Evolutionary conservation across 768 basidiomycete species (phyloP).

Genomic region (Cantharellus cinnabarinus): DNA sequence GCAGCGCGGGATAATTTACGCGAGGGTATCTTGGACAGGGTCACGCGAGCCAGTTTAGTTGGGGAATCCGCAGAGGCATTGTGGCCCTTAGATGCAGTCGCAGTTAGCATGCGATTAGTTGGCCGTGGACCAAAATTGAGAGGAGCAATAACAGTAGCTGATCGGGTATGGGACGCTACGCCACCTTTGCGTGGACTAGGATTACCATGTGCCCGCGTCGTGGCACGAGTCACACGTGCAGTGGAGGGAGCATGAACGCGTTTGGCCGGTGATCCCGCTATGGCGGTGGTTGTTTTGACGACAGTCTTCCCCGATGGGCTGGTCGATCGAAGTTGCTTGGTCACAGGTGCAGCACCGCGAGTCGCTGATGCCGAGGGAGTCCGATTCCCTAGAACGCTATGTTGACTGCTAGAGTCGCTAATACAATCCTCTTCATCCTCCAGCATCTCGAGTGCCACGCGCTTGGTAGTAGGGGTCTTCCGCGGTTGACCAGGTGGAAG

Average conservation of each 20-base stretch:
- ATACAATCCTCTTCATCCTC: conserved; percentile 2
- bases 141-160: neutral
- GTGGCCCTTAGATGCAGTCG: conserved; percentile 15
- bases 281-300: neutral
- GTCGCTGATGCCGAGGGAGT: neutral
- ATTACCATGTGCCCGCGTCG: conserved; percentile 11
- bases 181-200: neutral
- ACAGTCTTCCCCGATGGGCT: neutral
- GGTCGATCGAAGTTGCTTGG: conserved; percentile 5
- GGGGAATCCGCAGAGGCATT: conserved; percentile 7
- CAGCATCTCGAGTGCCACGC: conserved; percentile 18
- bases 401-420: conserved; percentile 3
- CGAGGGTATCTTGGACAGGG: conserved; percentile 13
- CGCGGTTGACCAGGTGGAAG: conserved; percentile 66
- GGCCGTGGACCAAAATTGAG: neutral
- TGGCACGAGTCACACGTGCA: conserved; percentile 49
- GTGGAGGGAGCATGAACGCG: conserved; percentile 28
- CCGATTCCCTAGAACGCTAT: neutral
- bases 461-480: conserved; percentile 67
- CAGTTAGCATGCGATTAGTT: neutral
- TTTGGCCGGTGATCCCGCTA: neutral
- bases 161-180: neutral
- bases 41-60: conserved; percentile 16
- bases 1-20: conserved; percentile 28
- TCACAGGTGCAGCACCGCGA: conserved; percentile 3